Evolutionary conservation across 176 grass and related monocot species (phyloP).

Genomic region (Avena insularis): DNA sequence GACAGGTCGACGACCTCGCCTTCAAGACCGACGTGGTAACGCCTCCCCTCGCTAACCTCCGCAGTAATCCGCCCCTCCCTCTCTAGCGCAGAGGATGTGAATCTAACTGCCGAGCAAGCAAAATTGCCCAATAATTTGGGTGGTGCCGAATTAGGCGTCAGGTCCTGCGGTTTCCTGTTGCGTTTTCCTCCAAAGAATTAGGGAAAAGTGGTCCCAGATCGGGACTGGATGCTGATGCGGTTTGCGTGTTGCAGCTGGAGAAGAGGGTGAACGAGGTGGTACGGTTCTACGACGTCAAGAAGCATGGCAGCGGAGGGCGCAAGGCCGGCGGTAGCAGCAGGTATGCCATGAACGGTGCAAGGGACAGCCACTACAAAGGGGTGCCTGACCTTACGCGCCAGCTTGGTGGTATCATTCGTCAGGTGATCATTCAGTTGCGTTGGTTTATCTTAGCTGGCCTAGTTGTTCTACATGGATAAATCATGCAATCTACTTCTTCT

Average conservation of each 20-base stretch:
- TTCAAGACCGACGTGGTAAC: constrained; percentile 62
- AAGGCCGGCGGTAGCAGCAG: constrained; percentile 45
- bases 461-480: not conserved
- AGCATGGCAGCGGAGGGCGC: constrained; percentile 53
- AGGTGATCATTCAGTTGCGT: constrained; percentile 48
- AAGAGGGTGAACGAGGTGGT: constrained; percentile 62
- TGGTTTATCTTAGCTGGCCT: not conserved
- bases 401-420: constrained; percentile 62
- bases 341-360: constrained; percentile 12
- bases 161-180: not conserved
- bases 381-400: constrained; percentile 78
- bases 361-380: constrained; percentile 56
- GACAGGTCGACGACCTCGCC: constrained; percentile 51
- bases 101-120: not conserved
- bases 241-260: constrained; percentile 64
- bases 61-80: not conserved
- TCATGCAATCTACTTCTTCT: not conserved
- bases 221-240: not conserved
- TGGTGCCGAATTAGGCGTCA: not conserved
- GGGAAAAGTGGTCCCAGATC: not conserved
- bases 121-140: not conserved
- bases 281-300: constrained; percentile 61
- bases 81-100: too few species aligned
- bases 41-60: not conserved
- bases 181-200: not conserved